These are phyloP conservation scores for Osmanthus fragrans DNA, from an alignment of 257 asterid species.

Conservation along the genomic window DNA sequence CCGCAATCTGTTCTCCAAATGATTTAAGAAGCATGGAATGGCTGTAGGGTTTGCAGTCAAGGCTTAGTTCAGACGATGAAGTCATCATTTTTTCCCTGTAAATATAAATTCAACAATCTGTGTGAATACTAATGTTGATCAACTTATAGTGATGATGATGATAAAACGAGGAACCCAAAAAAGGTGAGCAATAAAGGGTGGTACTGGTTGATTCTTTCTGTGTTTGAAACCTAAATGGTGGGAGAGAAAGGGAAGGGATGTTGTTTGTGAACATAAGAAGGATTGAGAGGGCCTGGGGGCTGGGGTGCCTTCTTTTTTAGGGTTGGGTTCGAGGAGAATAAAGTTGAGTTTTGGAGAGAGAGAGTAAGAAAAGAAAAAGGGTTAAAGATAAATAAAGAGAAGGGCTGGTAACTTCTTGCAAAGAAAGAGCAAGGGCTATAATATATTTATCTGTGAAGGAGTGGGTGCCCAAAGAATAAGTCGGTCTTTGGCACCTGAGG, in stretches of 20 bases:
- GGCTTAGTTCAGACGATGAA: constrained; percentile 69
- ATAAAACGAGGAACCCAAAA: constrained; percentile 14
- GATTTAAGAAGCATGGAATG: constrained; percentile 71
- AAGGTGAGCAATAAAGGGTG: background rate
- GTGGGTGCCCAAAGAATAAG: constrained; percentile 42
- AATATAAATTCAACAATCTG: constrained; percentile 18
- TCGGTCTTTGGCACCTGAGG: constrained; percentile 41
- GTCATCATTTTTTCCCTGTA: constrained; percentile 44
- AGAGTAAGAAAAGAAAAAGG: constrained; percentile 26
- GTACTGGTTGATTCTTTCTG: constrained; percentile 1
- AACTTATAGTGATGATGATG: background rate
- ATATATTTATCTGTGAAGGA: constrained; percentile 18
- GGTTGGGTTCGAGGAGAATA: constrained; percentile 64
- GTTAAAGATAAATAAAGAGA: constrained; percentile 39
- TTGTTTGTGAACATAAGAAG: constrained; percentile 59
- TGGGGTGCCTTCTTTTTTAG: constrained; percentile 31
- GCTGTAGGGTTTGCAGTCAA: constrained; percentile 72
- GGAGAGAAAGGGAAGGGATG: constrained; percentile 46
- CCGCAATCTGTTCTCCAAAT: constrained; percentile 49
- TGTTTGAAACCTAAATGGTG: constrained; percentile 36
- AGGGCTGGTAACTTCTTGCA: constrained; percentile 71
- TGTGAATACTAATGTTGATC: background rate
- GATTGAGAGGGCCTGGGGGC: constrained; percentile 17
- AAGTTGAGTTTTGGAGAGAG: constrained; percentile 66
- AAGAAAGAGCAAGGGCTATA: constrained; percentile 69